Conservation (phyloP, 192 early-diverging fungal species). For the Rhizophagus prolifer region DNA sequence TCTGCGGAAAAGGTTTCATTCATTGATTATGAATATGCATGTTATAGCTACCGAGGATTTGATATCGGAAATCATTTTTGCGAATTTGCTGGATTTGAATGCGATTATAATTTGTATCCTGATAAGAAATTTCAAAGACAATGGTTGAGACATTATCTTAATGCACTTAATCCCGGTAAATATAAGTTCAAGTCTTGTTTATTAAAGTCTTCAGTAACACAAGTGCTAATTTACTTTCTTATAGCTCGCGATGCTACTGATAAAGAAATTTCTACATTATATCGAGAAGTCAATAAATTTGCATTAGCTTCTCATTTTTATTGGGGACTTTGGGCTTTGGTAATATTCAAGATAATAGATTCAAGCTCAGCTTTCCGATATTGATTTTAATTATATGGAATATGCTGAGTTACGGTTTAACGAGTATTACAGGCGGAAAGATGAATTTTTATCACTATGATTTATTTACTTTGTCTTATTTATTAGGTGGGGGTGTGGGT, state of each 20-base stretch:
- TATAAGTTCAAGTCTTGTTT: slow-evolving; percentile 8
- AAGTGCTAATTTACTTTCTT: background rate
- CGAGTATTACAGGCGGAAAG: slow-evolving; percentile 68
- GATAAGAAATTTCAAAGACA: slow-evolving; percentile 60
- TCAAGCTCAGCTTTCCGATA: slow-evolving; percentile 85
- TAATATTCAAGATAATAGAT: slow-evolving; percentile 35
- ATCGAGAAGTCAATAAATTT: slow-evolving; percentile 78
- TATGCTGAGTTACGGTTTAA: slow-evolving; percentile 81
- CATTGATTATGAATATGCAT: slow-evolving; percentile 95
- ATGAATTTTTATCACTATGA: slow-evolving; percentile 48
- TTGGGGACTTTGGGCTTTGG: slow-evolving; percentile 81
- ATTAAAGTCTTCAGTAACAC: background rate
- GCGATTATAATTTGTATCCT: slow-evolving; percentile 87
- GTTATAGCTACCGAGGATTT: slow-evolving; percentile 81
- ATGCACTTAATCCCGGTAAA: slow-evolving; percentile 38
- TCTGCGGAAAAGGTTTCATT: slow-evolving; percentile 64
- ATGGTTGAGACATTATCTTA: slow-evolving; percentile 81
- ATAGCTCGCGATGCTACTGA: slow-evolving; percentile 21
- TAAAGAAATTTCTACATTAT: slow-evolving; percentile 62
- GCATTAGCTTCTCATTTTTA: slow-evolving; percentile 90
- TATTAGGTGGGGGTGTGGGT: too few species aligned
- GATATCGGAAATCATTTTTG: slow-evolving; percentile 97
- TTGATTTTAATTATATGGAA: slow-evolving; percentile 94
- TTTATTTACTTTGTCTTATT: too few species aligned
- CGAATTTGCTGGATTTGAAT: slow-evolving; percentile 96